These are phyloP conservation scores for Pittosporum tobira DNA, from an alignment of 129 eudicot species.

Conservation along the genomic window DNA sequence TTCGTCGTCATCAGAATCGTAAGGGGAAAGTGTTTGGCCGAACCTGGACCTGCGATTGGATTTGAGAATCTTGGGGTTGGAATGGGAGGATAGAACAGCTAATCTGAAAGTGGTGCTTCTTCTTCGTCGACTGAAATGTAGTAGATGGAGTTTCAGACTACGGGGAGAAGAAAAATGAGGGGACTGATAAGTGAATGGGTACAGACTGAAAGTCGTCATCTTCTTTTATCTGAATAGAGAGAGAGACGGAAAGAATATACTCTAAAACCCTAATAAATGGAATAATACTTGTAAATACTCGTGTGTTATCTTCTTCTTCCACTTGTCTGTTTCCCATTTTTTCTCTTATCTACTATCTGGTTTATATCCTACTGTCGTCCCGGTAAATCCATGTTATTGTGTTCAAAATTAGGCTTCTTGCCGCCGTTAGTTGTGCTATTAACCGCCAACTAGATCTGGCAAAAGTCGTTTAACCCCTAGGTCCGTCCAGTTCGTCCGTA, in stretches of 20 bases:
- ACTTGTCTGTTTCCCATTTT: background rate
- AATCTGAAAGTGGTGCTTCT: constrained; percentile 13
- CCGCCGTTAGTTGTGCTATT: no score
- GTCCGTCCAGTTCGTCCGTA: no score
- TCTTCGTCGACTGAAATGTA: background rate
- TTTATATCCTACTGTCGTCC: no score
- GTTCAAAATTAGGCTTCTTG: no score
- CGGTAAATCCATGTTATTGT: background rate
- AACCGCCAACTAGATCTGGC: no score
- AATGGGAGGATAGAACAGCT: constrained; percentile 57
- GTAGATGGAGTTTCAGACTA: background rate
- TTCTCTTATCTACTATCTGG: no score
- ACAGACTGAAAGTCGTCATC: constrained; percentile 38
- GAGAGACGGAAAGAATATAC: constrained; percentile 21
- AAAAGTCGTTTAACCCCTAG: no score
- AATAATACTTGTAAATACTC: background rate
- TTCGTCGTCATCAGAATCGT: constrained; percentile 45
- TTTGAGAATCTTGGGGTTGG: constrained; percentile 66
- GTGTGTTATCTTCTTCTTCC: background rate
- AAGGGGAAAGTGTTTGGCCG: constrained; percentile 51
- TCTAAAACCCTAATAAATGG: constrained; percentile 47
- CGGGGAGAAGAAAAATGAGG: background rate
- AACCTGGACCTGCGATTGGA: constrained; percentile 54
- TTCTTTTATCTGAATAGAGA: background rate
- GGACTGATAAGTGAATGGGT: constrained; percentile 21